Evolutionary conservation across 164 flowering plant genomes (phyloP), one percentile per base, ranked within the genome.

Genomic region (Magnolia changhungtana): DNA sequence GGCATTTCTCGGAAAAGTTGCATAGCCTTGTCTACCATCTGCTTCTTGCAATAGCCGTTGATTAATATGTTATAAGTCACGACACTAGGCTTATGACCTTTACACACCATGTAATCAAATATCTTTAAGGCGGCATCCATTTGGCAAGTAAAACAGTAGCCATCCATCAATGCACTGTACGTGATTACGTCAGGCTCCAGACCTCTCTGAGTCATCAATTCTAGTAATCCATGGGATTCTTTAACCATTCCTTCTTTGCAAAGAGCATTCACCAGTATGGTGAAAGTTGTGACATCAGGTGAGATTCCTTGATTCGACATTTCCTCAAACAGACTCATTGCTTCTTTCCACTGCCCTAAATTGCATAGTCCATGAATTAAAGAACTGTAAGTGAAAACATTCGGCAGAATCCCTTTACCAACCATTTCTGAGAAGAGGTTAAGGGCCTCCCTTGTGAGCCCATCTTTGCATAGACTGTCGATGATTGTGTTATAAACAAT

Each of bases 351-450:
- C 20, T 52, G 61, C 3, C 63, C 74, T 52, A 1, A 50, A 20
- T 3, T 71, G 20, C 31, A 52, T 21, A 21, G 23, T 11, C 74
- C 74, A 71, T 59, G 14, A 72, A 75, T 68, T 37, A 75, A 4
- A 20, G 72, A 24, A 55, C 18, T 75, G 29, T 51, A 75, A 37
- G 78, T 75, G 2, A 75, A 19, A 27, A 68, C 72, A 58, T 31
- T 31, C 9, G 78, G 66, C 18, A 19, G 19, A 6, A 55, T 58
- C 7, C 72, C 67, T 52, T 11, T 27, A 27, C 20, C 37, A 18
- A 55, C 20, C 78, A 75, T 68, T n/a, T 51, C 51, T 8, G 19
- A 16, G 11, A 68, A 68, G 24, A 66, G 29, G 14, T 21, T 23
- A 9, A 74, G 16, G 11, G 76, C 76, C 50, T 78, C 66, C 8